Percentiles rank a stretch among this genome's conserved stretches.
These are phyloP conservation scores for Entomortierella lignicola DNA, from an alignment of 192 early-diverging fungal genomes.

Conservation along the genomic window DNA sequence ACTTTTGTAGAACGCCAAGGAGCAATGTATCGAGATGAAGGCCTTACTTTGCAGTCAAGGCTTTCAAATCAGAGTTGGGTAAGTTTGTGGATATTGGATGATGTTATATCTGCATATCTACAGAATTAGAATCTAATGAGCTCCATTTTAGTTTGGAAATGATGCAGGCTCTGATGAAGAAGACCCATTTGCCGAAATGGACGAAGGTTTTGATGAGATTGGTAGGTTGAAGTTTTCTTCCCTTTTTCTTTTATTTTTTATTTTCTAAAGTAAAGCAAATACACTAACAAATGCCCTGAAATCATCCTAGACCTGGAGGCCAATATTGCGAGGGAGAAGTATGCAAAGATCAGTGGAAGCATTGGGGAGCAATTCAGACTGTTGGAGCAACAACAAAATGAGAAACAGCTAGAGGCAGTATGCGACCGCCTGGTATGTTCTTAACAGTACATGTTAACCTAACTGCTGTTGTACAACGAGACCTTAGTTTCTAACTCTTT, in stretches of 20 bases:
- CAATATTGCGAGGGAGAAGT: slow-evolving; percentile 58
- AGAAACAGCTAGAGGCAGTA: slow-evolving; percentile 29
- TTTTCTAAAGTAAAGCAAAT: too few relatives aligned
- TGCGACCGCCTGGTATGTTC: slow-evolving; percentile 43
- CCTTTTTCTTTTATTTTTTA: background rate
- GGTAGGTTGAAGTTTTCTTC: slow-evolving; percentile 40
- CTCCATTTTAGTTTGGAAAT: slow-evolving; percentile 38
- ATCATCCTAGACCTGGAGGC: slow-evolving; percentile 55
- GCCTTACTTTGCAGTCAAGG: slow-evolving; percentile 46
- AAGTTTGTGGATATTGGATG: background rate
- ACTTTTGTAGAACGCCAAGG: slow-evolving; percentile 19
- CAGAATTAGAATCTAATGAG: background rate
- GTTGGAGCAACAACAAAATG: slow-evolving; percentile 33
- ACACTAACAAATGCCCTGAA: background rate
- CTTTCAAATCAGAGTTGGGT: slow-evolving; percentile 59
- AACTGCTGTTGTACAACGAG: background rate
- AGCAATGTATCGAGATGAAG: slow-evolving; percentile 32
- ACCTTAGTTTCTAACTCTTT: background rate
- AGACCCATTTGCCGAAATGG: slow-evolving; percentile 61
- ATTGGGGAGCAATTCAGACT: slow-evolving; percentile 47
- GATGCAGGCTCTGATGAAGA: slow-evolving; percentile 60
- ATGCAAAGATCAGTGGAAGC: slow-evolving; percentile 42
- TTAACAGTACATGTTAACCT: background rate
- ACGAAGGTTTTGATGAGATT: slow-evolving; percentile 63
- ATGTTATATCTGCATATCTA: too few relatives aligned